Base-by-base conservation (phyloP, 148 eudicot species). In the Rhododendron simsii region DNA sequence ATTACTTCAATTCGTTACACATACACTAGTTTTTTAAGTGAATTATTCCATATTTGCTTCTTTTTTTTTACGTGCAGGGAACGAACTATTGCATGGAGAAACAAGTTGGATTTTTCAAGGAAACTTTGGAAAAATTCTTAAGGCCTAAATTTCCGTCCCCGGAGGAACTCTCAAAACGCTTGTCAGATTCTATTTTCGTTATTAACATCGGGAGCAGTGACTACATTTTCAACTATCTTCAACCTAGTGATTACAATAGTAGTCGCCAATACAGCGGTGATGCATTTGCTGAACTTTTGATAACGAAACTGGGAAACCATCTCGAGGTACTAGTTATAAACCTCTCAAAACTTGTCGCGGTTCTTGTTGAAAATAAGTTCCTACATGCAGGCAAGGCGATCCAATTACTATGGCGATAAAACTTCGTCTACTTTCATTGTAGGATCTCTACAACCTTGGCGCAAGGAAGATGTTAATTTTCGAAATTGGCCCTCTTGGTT, bases 401-500 rank as follows among this genome's bases (percentile, higher is more conserved):
- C 39, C 39, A 37, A 37, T 37, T 37, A 37, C 5, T 37, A 37
- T 37, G 39, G 39, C 39, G 51, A 48, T 11, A 50, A 65, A 65
- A 39, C 41, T 39, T 39, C 41, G 41, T 39, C 41, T 39, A 39
- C 41, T 39, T 39, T 39, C 41, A 39, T 33, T 73, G 41, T 82
- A 82, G 84, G 51, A 61, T 37, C 47, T 82, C n/a, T 39, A 82
- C 75, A 23, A 23, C 48, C 50, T 82, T 61, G 74, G 84, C 23
- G 51, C 84, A 21, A 61, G 74, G 50, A 82, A 63, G 12, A 82
- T 82, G 10, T n/a, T 84, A 48, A 28, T 84, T 12, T 50, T 84
- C 9, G 63, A 73, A 84, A 50, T 84, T 7, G 80, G 85, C 21
- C 85, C 85, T 18, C 28, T 84, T 55, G 85, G 85, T 50, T 84